Evolutionary conservation across 768 basidiomycete genomes (phyloP).

Genomic region (Boletus sp.): DNA sequence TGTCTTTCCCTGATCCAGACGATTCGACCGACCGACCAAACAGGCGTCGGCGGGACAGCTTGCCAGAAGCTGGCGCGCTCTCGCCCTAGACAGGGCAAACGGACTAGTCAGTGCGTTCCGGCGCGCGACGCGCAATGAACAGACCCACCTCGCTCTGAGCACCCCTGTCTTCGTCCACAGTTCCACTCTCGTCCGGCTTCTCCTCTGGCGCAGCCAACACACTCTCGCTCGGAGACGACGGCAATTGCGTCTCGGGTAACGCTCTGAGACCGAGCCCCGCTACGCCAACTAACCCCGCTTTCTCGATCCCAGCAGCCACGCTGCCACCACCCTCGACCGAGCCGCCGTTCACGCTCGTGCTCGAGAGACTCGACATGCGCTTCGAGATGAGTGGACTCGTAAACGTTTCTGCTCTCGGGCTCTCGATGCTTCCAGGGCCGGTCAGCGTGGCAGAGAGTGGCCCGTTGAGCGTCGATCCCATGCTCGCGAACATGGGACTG

Average conservation of each 20-base stretch:
- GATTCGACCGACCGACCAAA: constrained; percentile 59
- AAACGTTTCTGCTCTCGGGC: constrained; percentile 24
- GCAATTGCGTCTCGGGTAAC: constrained; percentile 48
- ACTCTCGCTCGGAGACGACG: constrained; percentile 61
- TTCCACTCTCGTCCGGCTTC: constrained; percentile 24
- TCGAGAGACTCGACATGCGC: constrained; percentile 30
- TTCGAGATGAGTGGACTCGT: constrained; percentile 17
- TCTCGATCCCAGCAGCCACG: constrained; percentile 21
- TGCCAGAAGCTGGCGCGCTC: constrained; percentile 35
- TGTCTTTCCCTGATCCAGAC: constrained; percentile 30
- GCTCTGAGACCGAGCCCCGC: constrained; percentile 28
- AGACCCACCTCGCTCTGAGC: constrained; percentile 66
- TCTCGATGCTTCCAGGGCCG: constrained; percentile 33
- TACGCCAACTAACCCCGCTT: constrained; percentile 16
- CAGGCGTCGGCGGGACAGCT: constrained; percentile 46
- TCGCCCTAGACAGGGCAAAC: constrained; percentile 45
- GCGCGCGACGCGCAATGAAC: background rate
- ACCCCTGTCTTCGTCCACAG: constrained; percentile 49
- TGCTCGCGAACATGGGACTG: constrained; percentile 33
- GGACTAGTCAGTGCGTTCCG: background rate
- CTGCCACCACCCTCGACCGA: constrained; percentile 18
- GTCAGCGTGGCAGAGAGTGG: constrained; percentile 23
- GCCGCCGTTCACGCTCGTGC: constrained; percentile 26
- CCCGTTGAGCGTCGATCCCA: constrained; percentile 29
- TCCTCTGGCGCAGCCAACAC: constrained; percentile 44